Evolutionary conservation across 2,329 filamentous ascomycete genomes (phyloP), one percentile per base, ranked within the genome.

Genomic region (Metarhizium sp.): DNA sequence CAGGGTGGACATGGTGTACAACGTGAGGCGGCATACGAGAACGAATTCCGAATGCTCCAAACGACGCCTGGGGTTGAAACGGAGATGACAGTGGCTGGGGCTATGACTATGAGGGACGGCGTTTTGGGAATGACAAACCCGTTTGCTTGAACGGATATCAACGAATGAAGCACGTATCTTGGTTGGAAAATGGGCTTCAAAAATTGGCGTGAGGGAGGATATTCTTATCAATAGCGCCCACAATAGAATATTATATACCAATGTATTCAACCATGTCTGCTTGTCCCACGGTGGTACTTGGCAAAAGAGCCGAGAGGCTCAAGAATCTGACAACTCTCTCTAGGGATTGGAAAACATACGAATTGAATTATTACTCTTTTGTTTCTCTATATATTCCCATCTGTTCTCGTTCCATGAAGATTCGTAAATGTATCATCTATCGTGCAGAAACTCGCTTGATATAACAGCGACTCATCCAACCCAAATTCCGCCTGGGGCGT

Each of bases 401-500:
- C 54, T 51, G 34, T 40, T 38, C 38, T 53, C n/a, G 32, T 4
- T 5, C 36, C 50, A 51, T 43, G 50, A 30, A 51, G 20, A 42
- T 63, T 63, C n/a, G 62, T 54, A 18, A 64, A 67, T 0, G 60
- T 61, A 47, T 63, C 60, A 0, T 59, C 63, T 38, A 68, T 38
- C 0, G 46, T 49, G 6, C 55, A 34, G 50, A 67, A 64, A 1
- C 61, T 60, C 6, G 62, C 32, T 11, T 60, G 62, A n/a, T 68
- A 68, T 48, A 67, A 46, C 32, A 57, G 47, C 6, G 50, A 25
- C 1, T 59, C 53, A 10, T 59, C 57, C 53, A 55, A 48, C 18
- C 45, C 50, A 25, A 57, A 66, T 7, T 66, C 65, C 2, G 57
- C 54, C 46, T 67, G 65, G 1, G 66, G 59, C 4, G 64, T 63